Conservation (phyloP, 2,329 filamentous ascomycete species). For the Neofusicoccum kwambonambiense region DNA sequence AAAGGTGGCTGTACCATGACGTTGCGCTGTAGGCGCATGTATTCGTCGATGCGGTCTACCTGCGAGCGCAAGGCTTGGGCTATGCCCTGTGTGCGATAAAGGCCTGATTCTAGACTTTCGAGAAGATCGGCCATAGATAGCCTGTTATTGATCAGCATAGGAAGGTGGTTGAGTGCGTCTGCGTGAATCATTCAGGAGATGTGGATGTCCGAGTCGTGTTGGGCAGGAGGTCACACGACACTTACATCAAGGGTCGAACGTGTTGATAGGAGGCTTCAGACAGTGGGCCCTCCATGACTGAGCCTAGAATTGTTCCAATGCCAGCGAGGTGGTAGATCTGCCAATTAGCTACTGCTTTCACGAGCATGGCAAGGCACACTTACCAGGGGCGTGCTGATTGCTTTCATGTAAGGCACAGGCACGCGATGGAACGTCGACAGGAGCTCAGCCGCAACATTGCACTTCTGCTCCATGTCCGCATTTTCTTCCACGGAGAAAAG, state of each 20-base stretch:
- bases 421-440: slow-evolving; percentile 45
- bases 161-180: not conserved
- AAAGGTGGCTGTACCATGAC: slow-evolving; percentile 23
- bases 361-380: not conserved
- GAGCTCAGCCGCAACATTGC: slow-evolving; percentile 46
- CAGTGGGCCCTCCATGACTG: slow-evolving; percentile 46
- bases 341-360: not conserved
- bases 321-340: slow-evolving; percentile 48
- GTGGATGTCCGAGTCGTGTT: not conserved
- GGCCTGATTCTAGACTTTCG: slow-evolving; percentile 42
- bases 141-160: not conserved
- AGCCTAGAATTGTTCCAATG: slow-evolving; percentile 51
- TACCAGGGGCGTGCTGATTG: slow-evolving; percentile 48
- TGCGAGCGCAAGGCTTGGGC: slow-evolving; percentile 42
- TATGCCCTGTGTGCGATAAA: slow-evolving; percentile 41
- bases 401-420: slow-evolving; percentile 46
- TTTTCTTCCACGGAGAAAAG: slow-evolving; percentile 38
- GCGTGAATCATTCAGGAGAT: not conserved
- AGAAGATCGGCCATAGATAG: slow-evolving; percentile 46
- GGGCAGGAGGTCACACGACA: slow-evolving; percentile 18
- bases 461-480: slow-evolving; percentile 44
- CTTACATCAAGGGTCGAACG: slow-evolving; percentile 41
- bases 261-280: slow-evolving; percentile 43
- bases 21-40: slow-evolving; percentile 32
- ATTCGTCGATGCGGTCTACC: slow-evolving; percentile 46